Conservation (phyloP, 2,329 filamentous ascomycete genomes). For the Aspergillus carbonarius region DNA sequence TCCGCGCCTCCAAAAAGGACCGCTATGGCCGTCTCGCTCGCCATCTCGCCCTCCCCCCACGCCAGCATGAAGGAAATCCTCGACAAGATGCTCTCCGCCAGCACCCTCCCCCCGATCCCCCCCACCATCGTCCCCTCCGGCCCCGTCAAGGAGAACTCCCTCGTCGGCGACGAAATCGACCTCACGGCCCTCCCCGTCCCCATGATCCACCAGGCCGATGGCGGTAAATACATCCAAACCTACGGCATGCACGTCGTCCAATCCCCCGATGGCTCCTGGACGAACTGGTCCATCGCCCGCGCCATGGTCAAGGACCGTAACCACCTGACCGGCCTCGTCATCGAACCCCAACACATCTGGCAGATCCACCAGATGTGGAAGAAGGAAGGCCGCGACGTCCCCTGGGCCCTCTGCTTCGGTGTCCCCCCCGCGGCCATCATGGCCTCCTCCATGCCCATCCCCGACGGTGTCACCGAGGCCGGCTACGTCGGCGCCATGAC, state of each 20-base stretch:
- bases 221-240: slow-evolving; percentile 53
- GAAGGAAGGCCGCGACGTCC: slow-evolving; percentile 46
- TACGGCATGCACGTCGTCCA: slow-evolving; percentile 52
- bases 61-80: slow-evolving; percentile 41
- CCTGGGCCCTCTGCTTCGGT: slow-evolving; percentile 51
- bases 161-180: slow-evolving; percentile 44
- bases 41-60: slow-evolving; percentile 44
- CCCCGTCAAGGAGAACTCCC: slow-evolving; percentile 45
- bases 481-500: slow-evolving; percentile 51
- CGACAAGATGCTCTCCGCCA: slow-evolving; percentile 44
- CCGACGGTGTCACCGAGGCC: slow-evolving; percentile 50
- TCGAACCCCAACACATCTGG: slow-evolving; percentile 49
- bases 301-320: slow-evolving; percentile 51
- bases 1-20: slow-evolving; percentile 34
- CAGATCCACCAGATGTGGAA: slow-evolving; percentile 51
- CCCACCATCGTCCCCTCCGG: slow-evolving; percentile 38
- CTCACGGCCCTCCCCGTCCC: slow-evolving; percentile 46
- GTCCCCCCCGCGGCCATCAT: slow-evolving; percentile 53
- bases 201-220: slow-evolving; percentile 46
- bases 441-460: slow-evolving; percentile 51
- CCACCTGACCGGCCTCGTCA: slow-evolving; percentile 44
- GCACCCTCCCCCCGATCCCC: slow-evolving; percentile 29
- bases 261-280: slow-evolving; percentile 49
- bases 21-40: slow-evolving; percentile 46
- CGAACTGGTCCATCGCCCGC: slow-evolving; percentile 39